Conservation (phyloP, 2,329 filamentous ascomycete species). For the Cercospora zeae-maydis region DNA sequence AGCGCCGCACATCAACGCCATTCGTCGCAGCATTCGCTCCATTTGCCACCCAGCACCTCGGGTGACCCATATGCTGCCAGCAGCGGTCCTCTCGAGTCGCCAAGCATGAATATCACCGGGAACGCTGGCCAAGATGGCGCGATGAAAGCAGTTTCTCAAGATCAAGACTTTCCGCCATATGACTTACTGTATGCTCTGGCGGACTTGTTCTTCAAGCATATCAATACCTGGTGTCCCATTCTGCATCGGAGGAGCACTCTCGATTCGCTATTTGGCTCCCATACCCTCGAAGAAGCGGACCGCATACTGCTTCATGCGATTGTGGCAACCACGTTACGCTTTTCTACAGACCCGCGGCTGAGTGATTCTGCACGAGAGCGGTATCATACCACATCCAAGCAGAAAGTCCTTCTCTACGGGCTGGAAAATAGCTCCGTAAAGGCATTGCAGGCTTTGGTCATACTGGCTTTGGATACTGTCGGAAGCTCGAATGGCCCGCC, state of each 20-base stretch:
- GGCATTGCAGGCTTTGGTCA: conserved; percentile 80
- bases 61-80: conserved; percentile 33
- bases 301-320: conserved; percentile 81
- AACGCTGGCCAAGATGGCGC: conserved; percentile 17
- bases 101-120: conserved; percentile 52
- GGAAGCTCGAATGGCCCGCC: conserved; percentile 86
- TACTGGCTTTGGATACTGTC: conserved; percentile 78
- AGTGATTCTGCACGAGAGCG: conserved; percentile 68
- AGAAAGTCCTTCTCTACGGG: conserved; percentile 80
- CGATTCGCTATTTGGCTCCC: conserved; percentile 72
- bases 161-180: conserved; percentile 55
- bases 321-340: conserved; percentile 80
- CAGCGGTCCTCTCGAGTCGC: conserved; percentile 53
- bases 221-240: conserved; percentile 74
- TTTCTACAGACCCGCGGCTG: conserved; percentile 71
- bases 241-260: conserved; percentile 80
- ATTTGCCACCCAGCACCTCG: conserved; percentile 16
- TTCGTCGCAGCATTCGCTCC: conserved; percentile 21
- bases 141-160: conserved; percentile 33
- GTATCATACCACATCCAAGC: conserved; percentile 78
- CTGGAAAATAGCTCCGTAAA: conserved; percentile 88
- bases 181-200: conserved; percentile 59
- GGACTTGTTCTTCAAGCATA: conserved; percentile 62
- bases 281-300: conserved; percentile 74
- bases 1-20: conserved; percentile 22